Conservation (phyloP, 2,329 filamentous ascomycete genomes). For the Diaporthe sp. region DNA sequence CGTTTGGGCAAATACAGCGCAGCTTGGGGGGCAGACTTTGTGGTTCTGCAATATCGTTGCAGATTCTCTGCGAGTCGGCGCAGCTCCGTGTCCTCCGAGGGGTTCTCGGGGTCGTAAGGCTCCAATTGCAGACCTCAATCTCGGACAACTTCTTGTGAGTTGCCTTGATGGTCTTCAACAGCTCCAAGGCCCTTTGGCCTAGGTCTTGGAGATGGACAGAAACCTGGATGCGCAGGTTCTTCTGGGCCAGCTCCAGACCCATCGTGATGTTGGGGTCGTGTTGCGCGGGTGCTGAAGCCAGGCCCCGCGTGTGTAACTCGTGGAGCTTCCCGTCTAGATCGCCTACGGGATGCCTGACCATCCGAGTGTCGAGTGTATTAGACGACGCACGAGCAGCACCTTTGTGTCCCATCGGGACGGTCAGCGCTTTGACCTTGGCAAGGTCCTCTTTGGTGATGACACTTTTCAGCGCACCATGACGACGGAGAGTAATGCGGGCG, state of each 20-base stretch:
- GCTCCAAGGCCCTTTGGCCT: not conserved
- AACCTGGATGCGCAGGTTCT: not conserved
- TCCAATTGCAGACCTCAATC: not conserved
- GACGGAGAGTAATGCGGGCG: too few relatives aligned
- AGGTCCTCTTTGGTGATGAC: not conserved
- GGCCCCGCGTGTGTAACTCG: not conserved
- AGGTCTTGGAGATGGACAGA: not conserved
- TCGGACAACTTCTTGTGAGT: not conserved
- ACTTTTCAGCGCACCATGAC: not conserved
- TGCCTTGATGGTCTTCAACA: not conserved
- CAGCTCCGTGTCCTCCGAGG: not conserved
- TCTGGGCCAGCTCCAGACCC: not conserved
- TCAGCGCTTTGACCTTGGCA: not conserved
- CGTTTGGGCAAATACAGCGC: not conserved
- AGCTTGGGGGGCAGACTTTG: not conserved
- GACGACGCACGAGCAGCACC: not conserved
- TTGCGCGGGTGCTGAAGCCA: not conserved
- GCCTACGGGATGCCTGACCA: not conserved
- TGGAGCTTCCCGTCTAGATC: not conserved
- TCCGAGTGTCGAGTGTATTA: not conserved
- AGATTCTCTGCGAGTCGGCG: not conserved
- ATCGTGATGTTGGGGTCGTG: not conserved
- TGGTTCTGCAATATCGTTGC: not conserved
- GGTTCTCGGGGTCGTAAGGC: not conserved
- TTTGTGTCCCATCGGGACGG: not conserved